Evolutionary conservation across 441 rosid species (phyloP).

Genomic region (Melianthus villosus): DNA sequence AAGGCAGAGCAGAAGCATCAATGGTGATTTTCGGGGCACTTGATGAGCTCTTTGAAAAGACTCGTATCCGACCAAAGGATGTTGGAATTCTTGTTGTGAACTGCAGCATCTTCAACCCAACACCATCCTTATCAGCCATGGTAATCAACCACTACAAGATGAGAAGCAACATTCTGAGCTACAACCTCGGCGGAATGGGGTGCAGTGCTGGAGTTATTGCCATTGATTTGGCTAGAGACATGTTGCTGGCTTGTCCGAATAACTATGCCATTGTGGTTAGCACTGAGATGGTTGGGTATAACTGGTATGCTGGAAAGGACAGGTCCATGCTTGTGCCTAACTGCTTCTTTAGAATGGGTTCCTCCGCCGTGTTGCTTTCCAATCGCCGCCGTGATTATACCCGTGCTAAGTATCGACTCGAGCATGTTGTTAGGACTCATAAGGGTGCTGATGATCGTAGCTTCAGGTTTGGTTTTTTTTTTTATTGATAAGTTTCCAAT

Average conservation of each 20-base stretch:
- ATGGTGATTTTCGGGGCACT: constrained; percentile 16
- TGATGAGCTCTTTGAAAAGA: constrained; percentile 11
- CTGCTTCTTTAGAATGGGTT: constrained; percentile 16
- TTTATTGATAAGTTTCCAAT: no score
- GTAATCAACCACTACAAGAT: constrained; percentile 15
- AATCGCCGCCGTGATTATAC: constrained; percentile 9
- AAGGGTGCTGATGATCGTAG: constrained; percentile 15
- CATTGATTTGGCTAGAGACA: constrained; percentile 14
- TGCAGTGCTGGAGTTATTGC: constrained; percentile 17
- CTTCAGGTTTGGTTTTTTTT: no score
- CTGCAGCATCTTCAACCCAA: constrained; percentile 14
- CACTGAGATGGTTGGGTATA: constrained; percentile 14
- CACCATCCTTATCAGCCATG: constrained; percentile 14
- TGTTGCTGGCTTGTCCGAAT: constrained; percentile 14
- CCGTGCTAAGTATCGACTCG: constrained; percentile 12
- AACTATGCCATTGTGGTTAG: constrained; percentile 15
- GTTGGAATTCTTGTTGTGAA: constrained; percentile 14
- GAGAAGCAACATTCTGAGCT: constrained; percentile 12
- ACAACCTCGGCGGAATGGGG: constrained; percentile 16
- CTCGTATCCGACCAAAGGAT: constrained; percentile 11
- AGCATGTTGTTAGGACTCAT: constrained; percentile 14
- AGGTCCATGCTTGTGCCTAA: constrained; percentile 15
- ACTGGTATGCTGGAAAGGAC: constrained; percentile 17
- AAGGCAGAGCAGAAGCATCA: constrained; percentile 11
- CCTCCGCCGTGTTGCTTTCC: constrained; percentile 11